Conservation (phyloP, 2,329 filamentous ascomycete genomes). For the Bipolaris oryzae region DNA sequence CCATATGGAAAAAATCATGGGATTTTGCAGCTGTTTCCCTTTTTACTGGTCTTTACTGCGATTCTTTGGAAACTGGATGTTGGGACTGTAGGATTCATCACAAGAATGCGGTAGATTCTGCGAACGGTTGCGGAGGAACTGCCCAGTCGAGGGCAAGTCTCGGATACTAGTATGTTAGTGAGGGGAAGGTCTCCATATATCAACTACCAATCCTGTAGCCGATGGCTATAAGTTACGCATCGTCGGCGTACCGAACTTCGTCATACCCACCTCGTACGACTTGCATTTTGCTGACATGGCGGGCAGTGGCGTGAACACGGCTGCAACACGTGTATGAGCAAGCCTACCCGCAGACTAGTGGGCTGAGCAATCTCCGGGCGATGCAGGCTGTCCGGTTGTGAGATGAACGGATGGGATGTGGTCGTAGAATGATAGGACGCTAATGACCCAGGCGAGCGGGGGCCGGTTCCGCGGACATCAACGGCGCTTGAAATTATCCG, state of each 20-base stretch:
- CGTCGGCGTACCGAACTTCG: background rate
- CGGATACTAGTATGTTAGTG: background rate
- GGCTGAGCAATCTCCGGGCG: constrained; percentile 3
- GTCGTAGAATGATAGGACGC: background rate
- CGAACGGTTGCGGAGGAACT: background rate
- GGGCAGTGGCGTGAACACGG: background rate
- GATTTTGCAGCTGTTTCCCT: constrained; percentile 3
- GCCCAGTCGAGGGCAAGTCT: constrained; percentile 1
- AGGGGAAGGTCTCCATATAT: background rate
- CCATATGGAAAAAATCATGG: background rate
- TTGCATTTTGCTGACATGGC: background rate
- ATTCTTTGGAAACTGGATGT: background rate
- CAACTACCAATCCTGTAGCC: background rate
- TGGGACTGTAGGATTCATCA: constrained; percentile 3
- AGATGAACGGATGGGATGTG: constrained; percentile 4
- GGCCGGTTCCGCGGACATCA: constrained; percentile 4
- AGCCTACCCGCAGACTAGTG: background rate
- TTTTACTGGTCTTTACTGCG: background rate
- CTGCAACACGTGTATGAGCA: background rate
- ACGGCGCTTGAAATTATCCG: constrained; percentile 10
- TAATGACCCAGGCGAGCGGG: constrained; percentile 3
- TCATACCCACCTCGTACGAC: background rate
- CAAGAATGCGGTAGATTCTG: constrained; percentile 6
- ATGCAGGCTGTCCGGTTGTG: constrained; percentile 6
- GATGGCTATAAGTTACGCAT: background rate